A percentile compares a stretch with the other conserved stretches of the same genome.
These are phyloP conservation scores for Neonectria punicea DNA, from an alignment of 2,329 filamentous ascomycete species.

Conservation along the genomic window DNA sequence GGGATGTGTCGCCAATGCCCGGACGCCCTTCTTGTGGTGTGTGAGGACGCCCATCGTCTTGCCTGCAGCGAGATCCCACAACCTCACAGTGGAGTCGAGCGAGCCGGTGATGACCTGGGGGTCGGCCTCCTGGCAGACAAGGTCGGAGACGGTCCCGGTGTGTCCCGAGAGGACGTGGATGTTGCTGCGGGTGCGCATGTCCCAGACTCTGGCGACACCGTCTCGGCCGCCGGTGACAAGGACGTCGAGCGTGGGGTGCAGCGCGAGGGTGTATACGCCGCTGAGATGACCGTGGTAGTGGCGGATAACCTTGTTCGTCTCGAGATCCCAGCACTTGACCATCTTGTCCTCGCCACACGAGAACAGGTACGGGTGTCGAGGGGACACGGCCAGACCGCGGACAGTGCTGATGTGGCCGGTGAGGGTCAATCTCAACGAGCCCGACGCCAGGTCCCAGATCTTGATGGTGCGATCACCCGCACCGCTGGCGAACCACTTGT, in stretches of 20 bases:
- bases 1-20: conserved; percentile 85
- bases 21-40: conserved; percentile 98
- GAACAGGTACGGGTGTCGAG: conserved; percentile 95
- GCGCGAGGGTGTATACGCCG: conserved; percentile 89
- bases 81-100: conserved; percentile 86
- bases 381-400: conserved; percentile 89
- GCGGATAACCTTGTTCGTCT: conserved; percentile 99
- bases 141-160: conserved; percentile 86
- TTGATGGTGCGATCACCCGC: conserved; percentile 97
- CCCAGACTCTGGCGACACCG: conserved; percentile 95
- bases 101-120: conserved; percentile 96
- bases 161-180: conserved; percentile 94
- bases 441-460: conserved; percentile 95
- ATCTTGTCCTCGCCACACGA: conserved; percentile 99
- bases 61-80: conserved; percentile 96
- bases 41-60: conserved; percentile 97
- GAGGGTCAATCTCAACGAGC: conserved; percentile 83
- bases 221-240: conserved; percentile 95
- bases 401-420: conserved; percentile 97
- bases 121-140: conserved; percentile 95
- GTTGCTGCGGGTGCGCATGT: conserved; percentile 96
- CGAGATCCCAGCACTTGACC: conserved; percentile 99
- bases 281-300: conserved; percentile 98
- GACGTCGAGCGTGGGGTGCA: conserved; percentile 96
- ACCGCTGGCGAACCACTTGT: conserved; percentile 97